These are phyloP conservation scores for Penicillium frequentans DNA, from an alignment of 2,329 filamentous ascomycete genomes.

Conservation along the genomic window DNA sequence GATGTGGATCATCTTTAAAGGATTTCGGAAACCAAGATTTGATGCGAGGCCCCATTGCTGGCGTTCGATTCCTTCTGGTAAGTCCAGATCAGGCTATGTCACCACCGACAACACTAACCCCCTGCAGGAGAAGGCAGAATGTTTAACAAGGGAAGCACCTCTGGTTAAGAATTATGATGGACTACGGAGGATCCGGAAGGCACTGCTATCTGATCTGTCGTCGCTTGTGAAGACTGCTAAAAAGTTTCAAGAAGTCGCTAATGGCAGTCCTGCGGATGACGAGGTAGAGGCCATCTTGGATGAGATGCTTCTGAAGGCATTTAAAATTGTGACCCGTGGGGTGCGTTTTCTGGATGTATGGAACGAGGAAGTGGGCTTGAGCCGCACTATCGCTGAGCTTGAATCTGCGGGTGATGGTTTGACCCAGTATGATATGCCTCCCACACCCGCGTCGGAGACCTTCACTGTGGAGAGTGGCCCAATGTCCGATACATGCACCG, in stretches of 20 bases:
- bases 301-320: slow-evolving; percentile 89
- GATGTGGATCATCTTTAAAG: slow-evolving; percentile 70
- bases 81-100: slow-evolving; percentile 40
- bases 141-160: slow-evolving; percentile 76
- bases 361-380: slow-evolving; percentile 57
- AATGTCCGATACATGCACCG: slow-evolving; percentile 26
- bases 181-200: slow-evolving; percentile 79
- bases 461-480: slow-evolving; percentile 29
- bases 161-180: slow-evolving; percentile 73
- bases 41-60: slow-evolving; percentile 89
- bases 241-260: slow-evolving; percentile 72
- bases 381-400: slow-evolving; percentile 41
- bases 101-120: slow-evolving; percentile 17
- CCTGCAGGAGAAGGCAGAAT: slow-evolving; percentile 78
- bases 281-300: slow-evolving; percentile 66
- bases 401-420: slow-evolving; percentile 24
- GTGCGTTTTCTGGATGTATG: slow-evolving; percentile 87
- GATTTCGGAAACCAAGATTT: slow-evolving; percentile 91
- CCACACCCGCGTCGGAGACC: slow-evolving; percentile 41
- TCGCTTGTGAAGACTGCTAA: slow-evolving; percentile 87
- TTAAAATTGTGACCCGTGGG: slow-evolving; percentile 88
- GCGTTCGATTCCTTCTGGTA: slow-evolving; percentile 86
- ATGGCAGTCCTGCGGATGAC: slow-evolving; percentile 43
- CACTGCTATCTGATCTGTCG: slow-evolving; percentile 83
- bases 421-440: slow-evolving; percentile 31